Conservation (phyloP, 805 yeast species). For the Novakomyces olei region DNA sequence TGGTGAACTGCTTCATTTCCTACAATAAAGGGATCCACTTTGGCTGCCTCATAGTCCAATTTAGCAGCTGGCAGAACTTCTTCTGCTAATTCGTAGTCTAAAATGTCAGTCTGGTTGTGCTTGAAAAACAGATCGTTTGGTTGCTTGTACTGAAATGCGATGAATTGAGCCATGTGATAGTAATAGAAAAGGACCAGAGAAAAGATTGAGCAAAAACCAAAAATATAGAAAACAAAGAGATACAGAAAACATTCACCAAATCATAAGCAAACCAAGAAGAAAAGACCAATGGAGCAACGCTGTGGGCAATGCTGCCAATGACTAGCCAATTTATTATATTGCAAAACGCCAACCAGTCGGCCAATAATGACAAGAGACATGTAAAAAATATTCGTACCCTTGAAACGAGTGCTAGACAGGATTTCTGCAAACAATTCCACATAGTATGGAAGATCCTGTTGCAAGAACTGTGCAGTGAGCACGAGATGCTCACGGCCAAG, state of each 20-base stretch:
- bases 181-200: too few species aligned
- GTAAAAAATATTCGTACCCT: slow-evolving; percentile 15
- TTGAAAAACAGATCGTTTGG: slow-evolving; percentile 50
- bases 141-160: too few species aligned
- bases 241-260: too few species aligned
- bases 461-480: slow-evolving; percentile 60
- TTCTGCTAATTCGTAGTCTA: slow-evolving; percentile 53
- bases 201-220: too few species aligned
- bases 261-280: too few species aligned
- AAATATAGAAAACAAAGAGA: too few species aligned
- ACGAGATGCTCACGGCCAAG: slow-evolving; percentile 72
- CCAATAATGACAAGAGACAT: too few species aligned
- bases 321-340: too few species aligned
- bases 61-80: slow-evolving; percentile 57
- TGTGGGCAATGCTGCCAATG: too few species aligned
- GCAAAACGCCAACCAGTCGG: not conserved
- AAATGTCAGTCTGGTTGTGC: slow-evolving; percentile 16
- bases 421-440: slow-evolving; percentile 68
- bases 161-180: too few species aligned
- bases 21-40: slow-evolving; percentile 28
- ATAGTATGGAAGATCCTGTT: slow-evolving; percentile 75
- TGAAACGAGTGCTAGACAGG: slow-evolving; percentile 12
- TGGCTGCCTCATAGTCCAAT: slow-evolving; percentile 35
- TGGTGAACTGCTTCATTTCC: slow-evolving; percentile 65
- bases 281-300: too few species aligned